Evolutionary conservation across 306 rosid genomes (phyloP).

Genomic region (Gastrolobium bilobum): DNA sequence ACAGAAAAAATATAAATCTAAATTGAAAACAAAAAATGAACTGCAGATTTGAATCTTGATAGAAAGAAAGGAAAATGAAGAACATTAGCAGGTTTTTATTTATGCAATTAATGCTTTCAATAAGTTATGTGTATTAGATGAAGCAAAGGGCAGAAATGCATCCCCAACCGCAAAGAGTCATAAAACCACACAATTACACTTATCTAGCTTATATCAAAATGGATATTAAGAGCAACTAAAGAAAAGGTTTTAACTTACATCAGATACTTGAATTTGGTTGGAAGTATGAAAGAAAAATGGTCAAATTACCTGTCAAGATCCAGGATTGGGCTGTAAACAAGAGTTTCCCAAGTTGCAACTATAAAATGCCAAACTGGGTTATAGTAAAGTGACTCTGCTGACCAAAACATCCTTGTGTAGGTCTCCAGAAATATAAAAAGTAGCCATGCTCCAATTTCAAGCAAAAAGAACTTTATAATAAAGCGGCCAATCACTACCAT

Average conservation of each 20-base stretch:
- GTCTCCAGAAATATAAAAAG: constrained; percentile 96
- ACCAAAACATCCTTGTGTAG: constrained; percentile 97
- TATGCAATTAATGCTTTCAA: constrained; percentile 2
- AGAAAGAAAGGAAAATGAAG: background rate
- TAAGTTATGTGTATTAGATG: constrained; percentile 2
- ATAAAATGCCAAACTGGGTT: constrained; percentile 88
- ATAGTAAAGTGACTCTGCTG: constrained; percentile 92
- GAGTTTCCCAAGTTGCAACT: constrained; percentile 90
- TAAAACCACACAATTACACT: background rate
- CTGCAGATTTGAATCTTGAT: background rate
- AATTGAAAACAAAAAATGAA: background rate
- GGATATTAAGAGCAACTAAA: background rate
- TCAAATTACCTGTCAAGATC: constrained; percentile 91
- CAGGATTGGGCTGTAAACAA: constrained; percentile 90
- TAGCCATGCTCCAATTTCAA: constrained; percentile 92
- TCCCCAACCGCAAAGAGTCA: background rate
- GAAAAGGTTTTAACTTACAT: background rate
- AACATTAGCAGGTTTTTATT: background rate
- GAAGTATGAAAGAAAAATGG: constrained; percentile 24
- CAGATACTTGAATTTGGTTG: background rate
- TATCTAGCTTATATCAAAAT: background rate
- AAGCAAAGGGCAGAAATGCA: constrained; percentile 8
- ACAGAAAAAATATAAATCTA: background rate
- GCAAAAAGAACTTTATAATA: constrained; percentile 75
- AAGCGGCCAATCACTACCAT: constrained; percentile 96